These are phyloP conservation scores for Plasmopara muralis DNA, from an alignment of 352 stramenopile species.

Conservation along the genomic window DNA sequence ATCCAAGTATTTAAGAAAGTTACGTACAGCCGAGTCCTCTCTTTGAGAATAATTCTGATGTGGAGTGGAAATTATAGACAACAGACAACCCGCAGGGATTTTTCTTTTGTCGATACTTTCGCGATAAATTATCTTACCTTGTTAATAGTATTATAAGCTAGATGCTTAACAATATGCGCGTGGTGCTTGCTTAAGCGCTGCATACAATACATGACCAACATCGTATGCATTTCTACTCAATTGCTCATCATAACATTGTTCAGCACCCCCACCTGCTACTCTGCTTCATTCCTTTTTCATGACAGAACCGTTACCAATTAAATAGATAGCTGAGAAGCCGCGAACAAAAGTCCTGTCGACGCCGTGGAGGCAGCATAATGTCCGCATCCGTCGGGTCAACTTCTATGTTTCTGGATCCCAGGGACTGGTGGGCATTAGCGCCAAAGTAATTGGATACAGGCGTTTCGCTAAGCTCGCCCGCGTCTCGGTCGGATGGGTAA, in stretches of 20 bases:
- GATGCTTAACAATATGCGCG: no score
- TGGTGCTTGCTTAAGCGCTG: no score
- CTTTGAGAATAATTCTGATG: no score
- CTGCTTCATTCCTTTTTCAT: slow-evolving; percentile 4
- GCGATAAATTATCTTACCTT: no score
- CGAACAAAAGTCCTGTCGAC: slow-evolving; percentile 74
- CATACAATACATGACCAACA: background rate
- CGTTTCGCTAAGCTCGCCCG: slow-evolving; percentile 44
- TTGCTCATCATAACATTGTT: slow-evolving; percentile 2
- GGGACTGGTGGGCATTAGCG: slow-evolving; percentile 32
- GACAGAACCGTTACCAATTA: slow-evolving; percentile 49
- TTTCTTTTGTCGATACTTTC: no score
- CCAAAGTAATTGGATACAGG: slow-evolving; percentile 52
- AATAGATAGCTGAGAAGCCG: slow-evolving; percentile 78
- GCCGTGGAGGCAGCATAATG: slow-evolving; percentile 73
- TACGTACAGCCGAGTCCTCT: no score
- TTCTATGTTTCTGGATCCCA: slow-evolving; percentile 52
- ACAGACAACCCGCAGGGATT: no score
- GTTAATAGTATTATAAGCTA: no score
- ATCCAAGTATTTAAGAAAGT: no score
- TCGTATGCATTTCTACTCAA: background rate
- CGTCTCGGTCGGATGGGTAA: slow-evolving; percentile 54
- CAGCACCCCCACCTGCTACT: slow-evolving; percentile 7
- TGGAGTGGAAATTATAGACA: no score
- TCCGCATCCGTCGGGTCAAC: slow-evolving; percentile 73